Evolutionary conservation across 495 filamentous ascomycete species (phyloP), one percentile per base, ranked within the genome.

Genomic region (Cercophora scortea): DNA sequence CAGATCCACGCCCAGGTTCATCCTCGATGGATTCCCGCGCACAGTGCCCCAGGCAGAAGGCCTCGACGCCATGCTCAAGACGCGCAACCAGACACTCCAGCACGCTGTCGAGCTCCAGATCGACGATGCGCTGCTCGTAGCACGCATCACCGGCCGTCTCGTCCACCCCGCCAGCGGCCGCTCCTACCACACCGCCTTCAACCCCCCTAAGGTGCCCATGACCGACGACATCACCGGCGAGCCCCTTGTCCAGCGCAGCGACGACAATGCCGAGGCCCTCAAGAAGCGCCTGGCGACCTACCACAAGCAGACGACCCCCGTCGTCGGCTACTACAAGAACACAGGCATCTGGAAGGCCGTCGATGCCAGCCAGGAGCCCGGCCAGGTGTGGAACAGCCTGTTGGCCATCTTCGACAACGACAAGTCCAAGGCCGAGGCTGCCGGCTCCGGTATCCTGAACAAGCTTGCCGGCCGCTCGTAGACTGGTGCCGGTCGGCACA

Each of bases 101-200:
- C 90, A 96, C 72, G 94, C 90, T 54, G 73, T 97, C 50, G 93
- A 99, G 77, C 83, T 99, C 55, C 85, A 97, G 74, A 97, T 99
- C 65, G 90, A 96, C 67, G 93, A 97, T 68, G 76, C 79, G 34
- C 84, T 99, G 38, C 82, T 99, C 42, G 93, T 99, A 36, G 82
- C 89, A 50, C 88, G 93, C 70, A 97, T 99, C 72, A 97, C 93
- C 34, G 94, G 94, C 58, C 93, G 94, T 58, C 76, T 99, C 51
- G 74, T 99, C 60, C 94, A 99, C 79, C 92, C 91, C 34, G 90
- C 91, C 32, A 94, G 89, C 56, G 93, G 93, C 52, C 90, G 93
- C 60, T 89, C 88, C 50, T 99, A 99, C 78, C 93, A 99, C 81
- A 88, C 85, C 71, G 85, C 88, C 65, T 99, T 99, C 84, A 96